Conservation (phyloP, 306 rosid species). For the Sesbania bispinosa region DNA sequence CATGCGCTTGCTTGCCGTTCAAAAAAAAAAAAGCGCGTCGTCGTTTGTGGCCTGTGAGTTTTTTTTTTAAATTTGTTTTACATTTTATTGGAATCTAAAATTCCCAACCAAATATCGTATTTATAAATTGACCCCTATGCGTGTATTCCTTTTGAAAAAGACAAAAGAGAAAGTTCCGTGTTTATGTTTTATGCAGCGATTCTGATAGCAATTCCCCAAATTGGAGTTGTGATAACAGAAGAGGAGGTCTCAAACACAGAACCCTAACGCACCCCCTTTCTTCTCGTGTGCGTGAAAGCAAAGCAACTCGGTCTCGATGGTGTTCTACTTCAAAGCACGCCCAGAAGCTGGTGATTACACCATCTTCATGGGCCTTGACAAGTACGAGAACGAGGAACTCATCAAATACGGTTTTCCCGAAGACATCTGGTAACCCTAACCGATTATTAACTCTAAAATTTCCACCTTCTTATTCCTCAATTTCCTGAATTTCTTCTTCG, state of each 20-base stretch:
- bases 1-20: too few relatives aligned
- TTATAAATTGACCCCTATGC: neutral
- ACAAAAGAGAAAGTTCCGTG: neutral
- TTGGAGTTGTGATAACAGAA: neutral
- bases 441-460: neutral
- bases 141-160: neutral
- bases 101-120: neutral
- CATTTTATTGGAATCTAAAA: neutral
- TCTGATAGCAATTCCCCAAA: constrained; percentile 8
- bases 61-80: too few relatives aligned
- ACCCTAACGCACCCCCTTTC: constrained; percentile 38
- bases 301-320: constrained; percentile 46
- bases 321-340: constrained; percentile 97
- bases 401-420: constrained; percentile 93
- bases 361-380: constrained; percentile 99
- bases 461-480: neutral
- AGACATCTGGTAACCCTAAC: constrained; percentile 77
- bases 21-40: too few relatives aligned
- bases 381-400: constrained; percentile 97
- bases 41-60: too few relatives aligned
- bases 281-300: constrained; percentile 2
- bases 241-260: constrained; percentile 17
- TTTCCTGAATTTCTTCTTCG: neutral
- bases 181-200: constrained; percentile 8
- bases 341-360: constrained; percentile 91